A percentile compares a stretch with the other conserved stretches of the same genome.
These are phyloP conservation scores for Brassica cretica DNA, from an alignment of 345 rosid genomes.

Conservation along the genomic window DNA sequence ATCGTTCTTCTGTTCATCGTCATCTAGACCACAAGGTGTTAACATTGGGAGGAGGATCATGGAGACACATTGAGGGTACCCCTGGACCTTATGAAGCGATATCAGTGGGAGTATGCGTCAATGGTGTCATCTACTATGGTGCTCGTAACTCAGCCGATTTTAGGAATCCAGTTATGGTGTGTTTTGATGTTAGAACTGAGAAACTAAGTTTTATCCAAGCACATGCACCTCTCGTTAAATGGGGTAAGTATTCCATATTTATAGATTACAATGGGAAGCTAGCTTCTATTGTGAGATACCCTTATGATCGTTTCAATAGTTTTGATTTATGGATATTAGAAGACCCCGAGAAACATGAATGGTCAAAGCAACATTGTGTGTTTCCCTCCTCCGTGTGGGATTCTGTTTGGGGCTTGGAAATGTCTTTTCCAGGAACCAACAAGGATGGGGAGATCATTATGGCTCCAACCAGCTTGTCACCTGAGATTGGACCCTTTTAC, in stretches of 20 bases:
- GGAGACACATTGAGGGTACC: background rate
- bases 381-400: background rate
- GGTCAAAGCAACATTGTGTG: background rate
- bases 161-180: background rate
- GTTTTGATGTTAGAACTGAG: constrained; percentile 14
- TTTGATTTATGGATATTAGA: constrained; percentile 22
- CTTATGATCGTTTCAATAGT: background rate
- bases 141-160: background rate
- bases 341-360: constrained; percentile 2
- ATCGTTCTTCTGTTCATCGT: too few species aligned
- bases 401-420: background rate
- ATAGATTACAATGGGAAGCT: constrained; percentile 16
- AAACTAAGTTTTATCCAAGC: constrained; percentile 9
- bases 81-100: background rate
- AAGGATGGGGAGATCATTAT: constrained; percentile 21
- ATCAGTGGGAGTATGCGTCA: constrained; percentile 9
- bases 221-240: background rate
- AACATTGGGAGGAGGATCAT: background rate
- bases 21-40: background rate
- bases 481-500: background rate
- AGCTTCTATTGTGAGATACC: constrained; percentile 1
- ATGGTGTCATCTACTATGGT: constrained; percentile 18
- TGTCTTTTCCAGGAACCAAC: constrained; percentile 14
- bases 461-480: background rate
- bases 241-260: background rate